These are phyloP conservation scores for Skeletonema grethae DNA, from an alignment of 108 stramenopile species.

Conservation along the genomic window DNA sequence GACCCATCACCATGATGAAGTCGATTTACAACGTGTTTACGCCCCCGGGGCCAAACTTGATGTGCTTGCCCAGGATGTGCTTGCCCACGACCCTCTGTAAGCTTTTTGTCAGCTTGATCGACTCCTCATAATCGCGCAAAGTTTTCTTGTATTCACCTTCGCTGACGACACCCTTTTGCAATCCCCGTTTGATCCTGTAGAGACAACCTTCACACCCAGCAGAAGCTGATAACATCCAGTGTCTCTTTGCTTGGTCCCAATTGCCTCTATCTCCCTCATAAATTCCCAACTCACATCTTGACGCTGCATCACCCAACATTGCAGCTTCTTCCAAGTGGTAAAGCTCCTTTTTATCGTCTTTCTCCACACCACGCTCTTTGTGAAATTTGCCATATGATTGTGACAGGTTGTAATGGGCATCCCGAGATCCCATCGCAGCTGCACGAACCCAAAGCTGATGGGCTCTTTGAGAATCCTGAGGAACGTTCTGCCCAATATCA, in stretches of 20 bases:
- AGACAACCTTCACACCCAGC: conserved; percentile 8
- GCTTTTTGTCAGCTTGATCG: too few species aligned
- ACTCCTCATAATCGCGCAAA: too few species aligned
- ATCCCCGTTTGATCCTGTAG: too few species aligned
- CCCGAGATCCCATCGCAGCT: not conserved
- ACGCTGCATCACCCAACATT: conserved; percentile 8
- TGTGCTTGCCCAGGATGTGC: too few species aligned
- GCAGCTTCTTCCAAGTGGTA: conserved; percentile 14
- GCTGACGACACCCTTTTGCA: too few species aligned
- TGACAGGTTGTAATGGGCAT: not conserved
- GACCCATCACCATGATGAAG: too few species aligned
- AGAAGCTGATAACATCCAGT: conserved; percentile 3
- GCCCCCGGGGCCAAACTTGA: too few species aligned
- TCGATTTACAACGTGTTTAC: too few species aligned
- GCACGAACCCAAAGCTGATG: conserved; percentile 12
- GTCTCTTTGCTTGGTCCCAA: too few species aligned
- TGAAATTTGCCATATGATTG: not conserved
- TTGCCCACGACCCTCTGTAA: too few species aligned
- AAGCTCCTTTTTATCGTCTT: conserved; percentile 5
- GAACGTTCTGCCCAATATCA: not conserved
- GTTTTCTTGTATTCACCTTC: too few species aligned
- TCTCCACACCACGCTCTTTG: conserved; percentile 14
- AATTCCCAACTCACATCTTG: too few species aligned
- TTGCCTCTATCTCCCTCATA: not conserved
- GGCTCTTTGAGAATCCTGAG: not conserved